Conservation (phyloP, 306 rosid genomes). For the Pachyrhizus erosus region DNA sequence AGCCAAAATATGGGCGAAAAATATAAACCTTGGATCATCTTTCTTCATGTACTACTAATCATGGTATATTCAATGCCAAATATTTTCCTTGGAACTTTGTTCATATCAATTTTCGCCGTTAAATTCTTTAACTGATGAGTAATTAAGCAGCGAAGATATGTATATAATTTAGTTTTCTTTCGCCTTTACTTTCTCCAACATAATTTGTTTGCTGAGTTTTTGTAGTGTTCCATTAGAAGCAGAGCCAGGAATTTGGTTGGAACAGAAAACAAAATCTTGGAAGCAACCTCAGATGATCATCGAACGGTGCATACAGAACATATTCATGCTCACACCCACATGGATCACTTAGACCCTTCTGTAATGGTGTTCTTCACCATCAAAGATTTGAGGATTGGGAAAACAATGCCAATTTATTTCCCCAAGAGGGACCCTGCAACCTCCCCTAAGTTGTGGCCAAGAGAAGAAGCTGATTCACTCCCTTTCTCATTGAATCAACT, state of each 20-base stretch:
- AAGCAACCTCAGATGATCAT: slow-evolving; percentile 28
- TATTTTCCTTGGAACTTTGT: neutral
- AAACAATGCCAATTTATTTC: slow-evolving; percentile 65
- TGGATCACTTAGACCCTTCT: slow-evolving; percentile 56
- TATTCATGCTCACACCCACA: slow-evolving; percentile 40
- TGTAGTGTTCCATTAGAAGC: slow-evolving; percentile 49
- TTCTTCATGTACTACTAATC: slow-evolving; percentile 46
- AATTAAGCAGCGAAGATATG: no score
- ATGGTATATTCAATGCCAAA: slow-evolving; percentile 28
- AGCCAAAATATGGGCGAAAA: slow-evolving; percentile 48
- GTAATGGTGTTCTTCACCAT: slow-evolving; percentile 72
- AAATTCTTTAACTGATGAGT: neutral
- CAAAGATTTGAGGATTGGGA: slow-evolving; percentile 59
- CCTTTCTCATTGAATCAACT: slow-evolving; percentile 69
- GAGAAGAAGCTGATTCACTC: slow-evolving; percentile 56
- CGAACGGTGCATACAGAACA: slow-evolving; percentile 19
- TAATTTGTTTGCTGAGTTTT: neutral
- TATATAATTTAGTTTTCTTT: no score
- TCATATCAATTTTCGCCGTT: neutral
- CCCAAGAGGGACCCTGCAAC: slow-evolving; percentile 71
- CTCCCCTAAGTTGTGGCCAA: slow-evolving; percentile 61
- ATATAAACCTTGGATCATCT: slow-evolving; percentile 38
- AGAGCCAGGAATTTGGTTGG: slow-evolving; percentile 38
- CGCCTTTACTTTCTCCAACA: no score
- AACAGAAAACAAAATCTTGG: neutral